These are phyloP conservation scores for Colletotrichum falcatum DNA, from an alignment of 2,329 filamentous ascomycete genomes.

Conservation along the genomic window DNA sequence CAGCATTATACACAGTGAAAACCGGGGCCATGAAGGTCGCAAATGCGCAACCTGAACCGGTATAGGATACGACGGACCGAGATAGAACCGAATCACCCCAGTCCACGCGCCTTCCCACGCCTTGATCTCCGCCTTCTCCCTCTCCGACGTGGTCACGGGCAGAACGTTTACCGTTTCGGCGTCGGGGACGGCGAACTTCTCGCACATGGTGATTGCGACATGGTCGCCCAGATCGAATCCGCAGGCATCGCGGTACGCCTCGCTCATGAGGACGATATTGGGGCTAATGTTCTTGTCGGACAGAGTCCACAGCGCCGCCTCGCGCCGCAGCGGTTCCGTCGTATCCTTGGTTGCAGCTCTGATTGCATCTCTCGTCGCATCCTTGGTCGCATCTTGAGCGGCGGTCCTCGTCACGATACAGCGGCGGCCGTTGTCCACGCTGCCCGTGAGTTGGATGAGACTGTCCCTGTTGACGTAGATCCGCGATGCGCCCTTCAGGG, in stretches of 20 bases:
- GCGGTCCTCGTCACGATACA: slow-evolving; percentile 55
- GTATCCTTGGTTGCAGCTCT: slow-evolving; percentile 41
- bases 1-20: background rate
- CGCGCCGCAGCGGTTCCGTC: slow-evolving; percentile 48
- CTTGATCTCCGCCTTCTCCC: slow-evolving; percentile 51
- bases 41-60: background rate
- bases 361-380: background rate
- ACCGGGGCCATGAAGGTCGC: background rate
- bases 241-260: slow-evolving; percentile 78
- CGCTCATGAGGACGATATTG: slow-evolving; percentile 78
- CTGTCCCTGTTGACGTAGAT: slow-evolving; percentile 62
- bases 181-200: slow-evolving; percentile 62
- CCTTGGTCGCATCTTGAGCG: slow-evolving; percentile 37
- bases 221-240: slow-evolving; percentile 79
- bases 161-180: slow-evolving; percentile 62
- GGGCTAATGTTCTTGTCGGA: slow-evolving; percentile 73
- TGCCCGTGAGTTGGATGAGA: slow-evolving; percentile 58
- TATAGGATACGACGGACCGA: slow-evolving; percentile 13
- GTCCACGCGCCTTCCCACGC: slow-evolving; percentile 43
- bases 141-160: slow-evolving; percentile 27
- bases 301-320: slow-evolving; percentile 64
- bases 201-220: slow-evolving; percentile 68
- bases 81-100: slow-evolving; percentile 29
- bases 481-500: slow-evolving; percentile 57
- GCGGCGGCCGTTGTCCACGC: slow-evolving; percentile 56